Evolutionary conservation across 2,329 filamentous ascomycete species (phyloP), one percentile per base, ranked within the genome.

Genomic region (Trichoderma sp.): DNA sequence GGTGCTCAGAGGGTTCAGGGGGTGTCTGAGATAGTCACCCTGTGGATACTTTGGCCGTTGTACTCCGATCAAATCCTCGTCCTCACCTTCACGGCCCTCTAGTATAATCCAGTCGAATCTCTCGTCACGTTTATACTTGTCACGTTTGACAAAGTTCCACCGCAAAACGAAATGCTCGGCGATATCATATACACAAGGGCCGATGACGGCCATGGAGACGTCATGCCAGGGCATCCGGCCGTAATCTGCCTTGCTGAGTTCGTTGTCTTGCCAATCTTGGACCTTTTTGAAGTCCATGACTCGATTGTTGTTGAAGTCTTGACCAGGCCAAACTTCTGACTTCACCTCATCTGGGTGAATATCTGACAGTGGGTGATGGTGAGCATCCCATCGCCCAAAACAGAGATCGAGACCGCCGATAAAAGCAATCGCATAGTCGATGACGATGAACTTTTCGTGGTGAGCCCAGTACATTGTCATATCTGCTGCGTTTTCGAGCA

Each of bases 141-240:
- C 95, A 43, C 95, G 90, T 83, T 98, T 98, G 83, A 95, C 87
- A 77, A 97, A 97, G 79, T 99, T 98, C 96, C 95, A 98, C 39
- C 96, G 90, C 60, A 98, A 84, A 9, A 97, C 90, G 76, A 98
- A 99, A 80, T 98, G 95, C 82, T 98, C 95, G 0, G 95, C 95
- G 76, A 99, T 96, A 78, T 98, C 95, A 79, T 95, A 94, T 12
- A 97, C 93, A 75, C 91, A 93, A 21, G 95, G 93, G 0, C 96
- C 95, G 72, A 96, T 88, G n/a, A 98, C 76, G 14, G 92, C 94
- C 92, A 98, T 97, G 11, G 93, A 88, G 3, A 98, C 94, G 80
- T 99, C 96, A 79, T 98, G 95, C 96, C 96, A 99, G 0, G 95
- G 95, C 96, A 99, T 98, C 34, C 96, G 91, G 8, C 95, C 95